Evolutionary conservation across 495 filamentous ascomycete genomes (phyloP).

Genomic region (Lepraria neglecta): DNA sequence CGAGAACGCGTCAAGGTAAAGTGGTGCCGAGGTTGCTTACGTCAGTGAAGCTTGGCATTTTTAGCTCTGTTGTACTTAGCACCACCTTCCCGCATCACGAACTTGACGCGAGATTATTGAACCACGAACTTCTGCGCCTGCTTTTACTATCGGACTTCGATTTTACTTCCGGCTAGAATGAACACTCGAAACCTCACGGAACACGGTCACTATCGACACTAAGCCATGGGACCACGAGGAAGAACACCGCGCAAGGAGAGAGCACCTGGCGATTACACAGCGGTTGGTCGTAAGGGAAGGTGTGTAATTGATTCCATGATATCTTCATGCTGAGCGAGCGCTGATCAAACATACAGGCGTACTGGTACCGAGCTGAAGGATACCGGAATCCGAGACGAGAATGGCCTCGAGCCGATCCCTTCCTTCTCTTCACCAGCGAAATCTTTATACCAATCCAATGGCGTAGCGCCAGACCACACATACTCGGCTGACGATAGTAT

Average conservation of each 20-base stretch:
- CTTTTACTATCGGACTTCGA: not conserved
- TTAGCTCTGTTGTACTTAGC: constrained; percentile 17
- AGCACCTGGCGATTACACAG: constrained; percentile 20
- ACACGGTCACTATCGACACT: not conserved
- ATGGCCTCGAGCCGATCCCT: constrained; percentile 83
- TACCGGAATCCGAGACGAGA: constrained; percentile 73
- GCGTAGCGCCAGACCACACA: constrained; percentile 32
- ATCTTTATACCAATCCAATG: constrained; percentile 41
- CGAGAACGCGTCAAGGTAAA: constrained; percentile 3
- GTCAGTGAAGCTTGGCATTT: not conserved
- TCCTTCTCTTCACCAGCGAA: constrained; percentile 87
- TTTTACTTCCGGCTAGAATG: not conserved
- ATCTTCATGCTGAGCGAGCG: not conserved
- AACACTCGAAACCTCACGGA: not conserved
- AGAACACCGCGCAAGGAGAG: constrained; percentile 19
- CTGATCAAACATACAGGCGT: constrained; percentile 43
- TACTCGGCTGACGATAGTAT: constrained; percentile 39
- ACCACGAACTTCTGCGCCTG: constrained; percentile 1
- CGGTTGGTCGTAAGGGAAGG: constrained; percentile 22
- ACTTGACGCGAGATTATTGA: constrained; percentile 5
- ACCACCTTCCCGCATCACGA: constrained; percentile 9
- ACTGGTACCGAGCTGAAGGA: constrained; percentile 81
- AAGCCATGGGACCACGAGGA: constrained; percentile 18
- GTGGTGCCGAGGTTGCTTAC: constrained; percentile 8
- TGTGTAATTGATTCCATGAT: not conserved